Base-by-base conservation (phyloP, 257 asterid genomes). In the Cruciata laevipes region DNA sequence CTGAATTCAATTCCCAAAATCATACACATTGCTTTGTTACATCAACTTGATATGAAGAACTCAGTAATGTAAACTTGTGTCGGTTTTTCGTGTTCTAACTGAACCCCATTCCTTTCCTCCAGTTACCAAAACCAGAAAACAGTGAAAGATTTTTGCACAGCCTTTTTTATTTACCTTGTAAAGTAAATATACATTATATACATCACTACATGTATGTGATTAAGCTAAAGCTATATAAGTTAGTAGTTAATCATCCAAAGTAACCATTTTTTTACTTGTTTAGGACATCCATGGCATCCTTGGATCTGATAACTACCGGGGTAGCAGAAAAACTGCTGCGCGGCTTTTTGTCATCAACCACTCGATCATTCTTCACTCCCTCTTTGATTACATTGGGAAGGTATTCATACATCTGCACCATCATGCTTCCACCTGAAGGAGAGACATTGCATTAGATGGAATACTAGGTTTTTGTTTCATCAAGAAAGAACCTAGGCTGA, bases 381-480 rank as follows among this genome's bases (percentile, higher is more conserved):
- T 69, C 78, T 3, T 49, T 55, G 1, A 81, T 18, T 77, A 73
- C 72, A 6, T 55, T 20, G 47, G 65, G 75, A 2, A 65, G 68
- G 20, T 56, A 75, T 65, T 76, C 89, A 3, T 76, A 64, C 62
- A 81, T 78, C 69, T 82, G 87, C 51, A 81, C 87, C 3, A 76
- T 69, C 61, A 85, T 73, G 76, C 87, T 85, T 74, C 95, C 95
- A 61, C 91, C 95, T 87, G 66, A 2, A 55, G 66, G 52, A 18
- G 58, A 24, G n/a, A 60, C 13, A 16, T 37, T n/a, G n/a, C 44
- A 17, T 27, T n/a, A 62, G 66, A 62, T 62, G n/a, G 5, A 27
- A 13, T 5, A 21, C 1, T 66, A 16, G 0, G 13, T 6, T 10
- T 30, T 17, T 52, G 32, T 51, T 52, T 32, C 47, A 25, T 23